Evolutionary conservation across 148 eudicot genomes (phyloP), one percentile per base, ranked within the genome.

Genomic region (Persicaria maculosa): DNA sequence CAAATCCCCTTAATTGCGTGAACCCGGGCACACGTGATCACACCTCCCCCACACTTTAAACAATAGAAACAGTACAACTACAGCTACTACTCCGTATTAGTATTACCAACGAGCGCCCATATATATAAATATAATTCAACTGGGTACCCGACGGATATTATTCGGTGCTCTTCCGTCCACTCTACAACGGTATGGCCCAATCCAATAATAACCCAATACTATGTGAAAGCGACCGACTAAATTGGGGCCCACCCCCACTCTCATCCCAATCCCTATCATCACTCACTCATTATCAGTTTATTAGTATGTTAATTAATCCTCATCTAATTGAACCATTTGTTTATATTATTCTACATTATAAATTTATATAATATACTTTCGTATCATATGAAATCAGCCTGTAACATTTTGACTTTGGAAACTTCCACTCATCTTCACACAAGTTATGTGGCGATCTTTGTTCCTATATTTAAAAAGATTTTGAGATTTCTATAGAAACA

Each of bases 201-300:
- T 44, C 25, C 68, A 31, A 11, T 16, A 12, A 36, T 62, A 62
- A 65, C 17, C 70, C 70, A 65, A 65, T 65, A 65, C 46, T 40
- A 65, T 12, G 46, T 36, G 70, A 65, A 40, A 43, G 70, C 46
- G 70, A 65, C 46, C 19, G 70, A 40, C 46, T 65, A 65, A 65
- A 12, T 5, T 9, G 70, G 40, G 70, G 9, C 70, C 70, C 68
- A 62, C 68, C 68, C 68, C 16, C 68, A 25, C 44, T 62, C 44
- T 58, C 40, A 8, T 58, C 20, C 65, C 65, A 48, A 12, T 48
- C 9, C 12, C 52, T 48, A 22, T 44, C 44, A 9, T 62, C 68
- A 62, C 31, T 62, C 25, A 65, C 43, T 65, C 70, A 65, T 40
- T 9, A 65, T 4, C 69, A 65, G 46, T 65, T 36, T 7, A 62